phyloP scores from a whole-genome alignment of 257 asterid species.

The Nicotiana tomentosiformis region DNA sequence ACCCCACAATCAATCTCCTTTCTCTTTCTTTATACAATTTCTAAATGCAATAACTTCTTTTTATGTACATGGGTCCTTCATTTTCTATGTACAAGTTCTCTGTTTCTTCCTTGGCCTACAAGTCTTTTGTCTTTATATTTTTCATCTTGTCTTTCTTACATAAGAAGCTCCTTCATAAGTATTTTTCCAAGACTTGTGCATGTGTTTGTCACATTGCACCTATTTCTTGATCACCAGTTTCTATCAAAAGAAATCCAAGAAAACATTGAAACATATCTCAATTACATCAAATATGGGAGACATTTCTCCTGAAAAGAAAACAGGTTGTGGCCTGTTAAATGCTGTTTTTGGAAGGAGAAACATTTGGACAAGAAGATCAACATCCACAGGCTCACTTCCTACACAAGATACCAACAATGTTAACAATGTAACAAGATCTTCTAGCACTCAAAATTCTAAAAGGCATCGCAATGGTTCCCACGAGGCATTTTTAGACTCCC shows the following conservation, averaged over 20 bases:
- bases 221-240: background rate
- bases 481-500: slow-evolving; percentile 14
- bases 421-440: slow-evolving; percentile 7
- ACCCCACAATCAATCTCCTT: slow-evolving; percentile 4
- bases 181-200: background rate
- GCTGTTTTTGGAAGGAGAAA: slow-evolving; percentile 72
- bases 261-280: background rate
- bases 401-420: slow-evolving; percentile 8
- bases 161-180: background rate
- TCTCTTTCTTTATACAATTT: background rate
- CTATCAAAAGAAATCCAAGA: background rate
- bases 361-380: slow-evolving; percentile 40
- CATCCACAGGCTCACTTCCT: slow-evolving; percentile 47
- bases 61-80: background rate
- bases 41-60: background rate
- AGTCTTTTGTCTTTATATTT: background rate
- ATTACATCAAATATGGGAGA: slow-evolving; percentile 48
- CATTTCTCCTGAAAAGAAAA: slow-evolving; percentile 48
- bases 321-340: slow-evolving; percentile 69
- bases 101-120: background rate
- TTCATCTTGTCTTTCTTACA: background rate
- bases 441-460: slow-evolving; percentile 34
- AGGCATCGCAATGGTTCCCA: slow-evolving; percentile 19
- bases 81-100: background rate
- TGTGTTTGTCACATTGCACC: background rate